These are phyloP conservation scores for Talaromyces ruber DNA, from an alignment of 495 filamentous ascomycete species.

Conservation along the genomic window DNA sequence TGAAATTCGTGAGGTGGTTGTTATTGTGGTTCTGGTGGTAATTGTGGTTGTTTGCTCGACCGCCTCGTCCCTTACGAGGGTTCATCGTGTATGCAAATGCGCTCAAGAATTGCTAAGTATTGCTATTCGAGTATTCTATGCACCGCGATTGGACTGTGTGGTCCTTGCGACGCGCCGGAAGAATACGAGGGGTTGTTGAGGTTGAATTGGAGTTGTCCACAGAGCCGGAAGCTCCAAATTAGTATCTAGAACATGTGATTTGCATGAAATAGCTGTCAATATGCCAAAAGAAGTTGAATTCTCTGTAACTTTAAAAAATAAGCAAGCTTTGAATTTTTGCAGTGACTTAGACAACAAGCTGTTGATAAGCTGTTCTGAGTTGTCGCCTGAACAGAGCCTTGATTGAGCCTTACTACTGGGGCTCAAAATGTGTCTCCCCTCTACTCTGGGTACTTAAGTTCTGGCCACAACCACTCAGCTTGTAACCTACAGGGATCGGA, in stretches of 20 bases:
- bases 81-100: slow-evolving; percentile 14
- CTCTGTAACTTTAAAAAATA: background rate
- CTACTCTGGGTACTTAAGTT: too few relatives aligned
- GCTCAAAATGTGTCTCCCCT: background rate
- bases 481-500: too few relatives aligned
- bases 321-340: background rate
- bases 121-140: background rate
- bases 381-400: background rate
- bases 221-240: background rate
- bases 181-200: background rate
- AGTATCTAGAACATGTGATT: background rate
- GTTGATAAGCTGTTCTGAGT: background rate
- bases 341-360: background rate
- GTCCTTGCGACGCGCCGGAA: background rate
- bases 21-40: slow-evolving; percentile 19
- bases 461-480: background rate
- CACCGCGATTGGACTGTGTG: background rate
- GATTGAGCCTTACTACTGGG: background rate
- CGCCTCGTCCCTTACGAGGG: slow-evolving; percentile 23
- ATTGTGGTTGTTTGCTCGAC: slow-evolving; percentile 20
- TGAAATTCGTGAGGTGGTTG: slow-evolving; percentile 15
- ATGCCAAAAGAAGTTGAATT: background rate
- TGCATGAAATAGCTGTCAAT: background rate
- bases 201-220: background rate
- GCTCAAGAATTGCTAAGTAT: background rate